Base-by-base conservation (phyloP, 805 yeast species). In the Pichia rugopelliculosa region DNA sequence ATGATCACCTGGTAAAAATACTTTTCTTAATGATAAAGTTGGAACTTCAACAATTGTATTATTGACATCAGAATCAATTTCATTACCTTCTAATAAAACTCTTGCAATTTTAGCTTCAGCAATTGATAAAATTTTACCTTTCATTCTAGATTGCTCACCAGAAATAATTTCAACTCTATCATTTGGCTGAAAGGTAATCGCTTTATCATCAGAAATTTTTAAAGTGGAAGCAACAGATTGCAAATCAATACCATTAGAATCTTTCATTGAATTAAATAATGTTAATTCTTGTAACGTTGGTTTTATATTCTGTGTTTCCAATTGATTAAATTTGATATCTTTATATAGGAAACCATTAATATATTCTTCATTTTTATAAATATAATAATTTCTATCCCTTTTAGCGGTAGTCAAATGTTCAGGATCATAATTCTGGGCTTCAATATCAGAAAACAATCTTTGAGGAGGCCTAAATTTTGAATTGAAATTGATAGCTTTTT, bases 121-220 rank as follows among this genome's bases (percentile, higher is more conserved):
- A 2, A 89, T 78, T 23, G 84, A 75, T 9, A 78, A 68, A 44
- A 91, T 95, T 44, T 76, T 75, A 67, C 97, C 99, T 45, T 77
- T 75, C 51, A 95, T 79, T 51, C 91, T 95, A 41, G 90, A 80
- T 68, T 90, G 97, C 68, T 93, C 99, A 62, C 99, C 99, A 54
- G 81, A 80, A 45, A 86, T 75, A 42, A 93, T 86, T 67, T 90
- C 96, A 42, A 93, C 96, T 56, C 86, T 78, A 65, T 93, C 99
- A 56, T 96, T 97, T 6, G 95, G 87, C 65, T 88, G 96, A 71
- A 90, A 91, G 4, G 74, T 67, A 30, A 80, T 73, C 25, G 75
- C 68, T 21, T 77, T 72, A 34, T 75, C 75, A 45, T 77, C 72
- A 2, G 79, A 71, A 53, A 78, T 77, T 61, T 87, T 87, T 56